These are phyloP conservation scores for Malassezia japonica DNA, from an alignment of 1,284 basidiomycete genomes.

Conservation along the genomic window DNA sequence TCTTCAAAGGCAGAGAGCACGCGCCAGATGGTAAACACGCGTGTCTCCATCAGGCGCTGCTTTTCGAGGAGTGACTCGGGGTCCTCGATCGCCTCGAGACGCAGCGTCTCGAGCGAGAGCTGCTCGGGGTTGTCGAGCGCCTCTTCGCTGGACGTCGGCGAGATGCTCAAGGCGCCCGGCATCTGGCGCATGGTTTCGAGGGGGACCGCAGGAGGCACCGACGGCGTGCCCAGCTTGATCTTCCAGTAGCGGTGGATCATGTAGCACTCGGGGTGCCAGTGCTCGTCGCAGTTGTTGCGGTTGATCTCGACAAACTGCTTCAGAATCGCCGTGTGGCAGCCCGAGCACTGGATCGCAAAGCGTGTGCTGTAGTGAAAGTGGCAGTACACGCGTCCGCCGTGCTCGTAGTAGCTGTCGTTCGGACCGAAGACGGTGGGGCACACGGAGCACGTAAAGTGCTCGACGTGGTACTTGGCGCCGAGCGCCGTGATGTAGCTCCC, in stretches of 20 bases:
- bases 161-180: conserved; percentile 10
- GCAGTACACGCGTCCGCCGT: conserved; percentile 74
- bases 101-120: not conserved
- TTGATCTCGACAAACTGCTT: conserved; percentile 99
- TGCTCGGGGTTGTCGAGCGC: conserved; percentile 23
- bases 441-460: conserved; percentile 97
- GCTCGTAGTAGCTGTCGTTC: conserved; percentile 98
- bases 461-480: conserved; percentile 98
- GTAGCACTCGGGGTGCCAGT: conserved; percentile 99
- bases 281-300: conserved; percentile 91
- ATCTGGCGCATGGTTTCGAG: conserved; percentile 2
- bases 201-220: not conserved
- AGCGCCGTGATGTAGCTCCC: conserved; percentile 99
- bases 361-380: conserved; percentile 86
- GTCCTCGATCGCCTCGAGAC: conserved; percentile 56
- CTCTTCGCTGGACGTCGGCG: conserved; percentile 55
- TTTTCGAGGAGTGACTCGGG: conserved; percentile 76
- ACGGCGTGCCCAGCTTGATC: conserved; percentile 62
- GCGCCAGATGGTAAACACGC: conserved; percentile 98
- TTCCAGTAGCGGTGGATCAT: conserved; percentile 99
- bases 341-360: conserved; percentile 95
- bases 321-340: conserved; percentile 93
- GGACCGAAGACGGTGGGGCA: conserved; percentile 93
- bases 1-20: conserved; percentile 97
- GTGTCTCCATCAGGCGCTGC: conserved; percentile 88